Evolutionary conservation across 208 protist species (phyloP).

Genomic region (Wallacemonas sp.): DNA sequence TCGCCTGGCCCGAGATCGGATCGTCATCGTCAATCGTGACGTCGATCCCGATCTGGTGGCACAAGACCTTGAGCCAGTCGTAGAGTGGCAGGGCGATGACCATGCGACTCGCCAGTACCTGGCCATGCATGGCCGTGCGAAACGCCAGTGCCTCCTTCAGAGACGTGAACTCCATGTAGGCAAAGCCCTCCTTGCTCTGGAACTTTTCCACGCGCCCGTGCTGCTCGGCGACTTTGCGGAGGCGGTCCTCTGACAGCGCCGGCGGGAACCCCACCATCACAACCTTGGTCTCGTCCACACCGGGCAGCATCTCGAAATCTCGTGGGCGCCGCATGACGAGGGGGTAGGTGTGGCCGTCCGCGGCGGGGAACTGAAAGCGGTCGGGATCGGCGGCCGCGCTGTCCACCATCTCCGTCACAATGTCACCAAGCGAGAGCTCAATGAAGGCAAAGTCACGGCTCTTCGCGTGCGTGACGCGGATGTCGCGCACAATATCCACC

Average conservation of each 20-base stretch:
- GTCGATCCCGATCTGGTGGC: constrained; percentile 65
- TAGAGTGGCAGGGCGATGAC: constrained; percentile 65
- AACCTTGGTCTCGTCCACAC: constrained; percentile 61
- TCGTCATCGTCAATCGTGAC: constrained; percentile 72
- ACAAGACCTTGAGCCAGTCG: constrained; percentile 79
- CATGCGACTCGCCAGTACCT: constrained; percentile 63
- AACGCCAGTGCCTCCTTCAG: constrained; percentile 61
- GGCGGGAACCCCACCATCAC: constrained; percentile 79
- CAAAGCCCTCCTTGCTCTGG: constrained; percentile 64
- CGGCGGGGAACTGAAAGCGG: constrained; percentile 54
- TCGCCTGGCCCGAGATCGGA: constrained; percentile 61
- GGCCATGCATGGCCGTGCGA: constrained; percentile 70
- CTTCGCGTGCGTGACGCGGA: constrained; percentile 55
- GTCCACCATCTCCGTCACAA: constrained; percentile 80
- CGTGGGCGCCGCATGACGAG: constrained; percentile 72
- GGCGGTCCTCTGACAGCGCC: constrained; percentile 46
- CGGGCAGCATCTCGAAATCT: constrained; percentile 58
- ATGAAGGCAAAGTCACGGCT: constrained; percentile 84
- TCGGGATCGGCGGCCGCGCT: constrained; percentile 47
- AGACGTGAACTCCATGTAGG: constrained; percentile 73
- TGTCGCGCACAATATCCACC: constrained; percentile 62
- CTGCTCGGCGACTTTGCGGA: constrained; percentile 61
- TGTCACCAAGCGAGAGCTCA: constrained; percentile 75
- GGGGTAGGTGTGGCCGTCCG: constrained; percentile 50
- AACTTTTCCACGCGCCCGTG: constrained; percentile 64